Evolutionary conservation across 2,329 filamentous ascomycete species (phyloP), one percentile per base, ranked within the genome.

Genomic region (Metarhizium brunneum): DNA sequence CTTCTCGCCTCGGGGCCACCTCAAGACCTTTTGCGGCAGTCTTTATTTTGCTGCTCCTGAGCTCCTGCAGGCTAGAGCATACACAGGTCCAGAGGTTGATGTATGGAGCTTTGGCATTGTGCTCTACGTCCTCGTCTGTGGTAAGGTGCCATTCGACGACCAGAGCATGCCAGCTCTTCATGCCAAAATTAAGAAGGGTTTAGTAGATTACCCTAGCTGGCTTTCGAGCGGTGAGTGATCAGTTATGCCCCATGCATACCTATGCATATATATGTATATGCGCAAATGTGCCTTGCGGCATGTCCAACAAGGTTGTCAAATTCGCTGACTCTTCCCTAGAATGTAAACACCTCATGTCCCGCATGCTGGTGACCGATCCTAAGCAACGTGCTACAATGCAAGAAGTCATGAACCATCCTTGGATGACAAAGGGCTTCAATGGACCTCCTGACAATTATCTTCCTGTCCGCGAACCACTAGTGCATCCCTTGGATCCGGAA

Each of bases 91-190:
- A 0, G 94, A 99, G 68, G 94, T 99, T 32, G 94, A 99, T 67
- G 83, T 97, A 1, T 99, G 94, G 94, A 97, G 94, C 74, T 97
- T 97, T 71, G 94, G 94, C 25, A 96, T 99, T 63, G 94, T 99
- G 13, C 81, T 99, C 14, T 99, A 97, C 65, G 94, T 99, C 56
- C 74, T 99, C 59, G 94, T 97, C 4, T 97, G 94, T 68, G 94
- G 94, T 53, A 97, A 97, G 71, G 94, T 99, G 3, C 94, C 94
- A 0, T 99, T 99, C 66, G 94, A 99, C 68, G 94, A 99, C 68
- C 94, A 99, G 73, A 96, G 92, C 74, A 99, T 99, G 91, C 94
- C 92, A 40, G 92, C 95, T 60, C 77, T 99, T 51, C 94, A 99
- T 73, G 92, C 92, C 57, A 99, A 99, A 75, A 99, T 99, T 72